Conservation (phyloP, 192 early-diverging fungal species). For the Coemansia aciculifera region DNA sequence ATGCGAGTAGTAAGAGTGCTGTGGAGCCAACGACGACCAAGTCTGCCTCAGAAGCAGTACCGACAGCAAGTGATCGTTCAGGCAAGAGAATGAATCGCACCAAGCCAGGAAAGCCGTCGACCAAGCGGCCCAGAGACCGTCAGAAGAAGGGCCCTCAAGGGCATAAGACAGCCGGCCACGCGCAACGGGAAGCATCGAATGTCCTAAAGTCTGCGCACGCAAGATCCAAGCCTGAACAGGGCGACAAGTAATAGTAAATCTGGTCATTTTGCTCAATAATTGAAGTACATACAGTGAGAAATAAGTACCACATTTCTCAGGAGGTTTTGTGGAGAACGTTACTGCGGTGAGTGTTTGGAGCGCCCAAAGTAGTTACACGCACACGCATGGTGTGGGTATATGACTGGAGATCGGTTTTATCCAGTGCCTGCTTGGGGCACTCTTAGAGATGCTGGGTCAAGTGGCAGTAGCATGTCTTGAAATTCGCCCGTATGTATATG, state of each 20-base stretch:
- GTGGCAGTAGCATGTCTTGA: conserved; percentile 2
- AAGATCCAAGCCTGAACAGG: background rate
- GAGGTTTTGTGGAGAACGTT: background rate
- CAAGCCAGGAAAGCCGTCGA: background rate
- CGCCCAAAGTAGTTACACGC: background rate
- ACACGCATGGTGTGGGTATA: background rate
- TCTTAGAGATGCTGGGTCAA: background rate
- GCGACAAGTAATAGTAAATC: background rate
- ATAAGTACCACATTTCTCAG: background rate
- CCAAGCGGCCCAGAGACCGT: background rate
- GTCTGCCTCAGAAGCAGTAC: background rate
- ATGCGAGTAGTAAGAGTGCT: background rate
- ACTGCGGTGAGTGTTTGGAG: background rate
- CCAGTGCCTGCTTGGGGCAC: background rate
- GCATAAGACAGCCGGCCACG: background rate
- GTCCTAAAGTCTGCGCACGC: background rate
- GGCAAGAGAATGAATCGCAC: background rate
- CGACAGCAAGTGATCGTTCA: background rate
- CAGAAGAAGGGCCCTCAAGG: background rate
- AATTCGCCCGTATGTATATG: conserved; percentile 4
- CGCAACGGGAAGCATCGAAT: background rate
- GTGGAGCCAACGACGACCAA: background rate
- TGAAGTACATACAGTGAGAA: too few species aligned
- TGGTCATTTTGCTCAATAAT: background rate
- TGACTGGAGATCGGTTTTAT: background rate